phyloP scores from a whole-genome alignment of 257 asterid species.

The Apocynum venetum region DNA sequence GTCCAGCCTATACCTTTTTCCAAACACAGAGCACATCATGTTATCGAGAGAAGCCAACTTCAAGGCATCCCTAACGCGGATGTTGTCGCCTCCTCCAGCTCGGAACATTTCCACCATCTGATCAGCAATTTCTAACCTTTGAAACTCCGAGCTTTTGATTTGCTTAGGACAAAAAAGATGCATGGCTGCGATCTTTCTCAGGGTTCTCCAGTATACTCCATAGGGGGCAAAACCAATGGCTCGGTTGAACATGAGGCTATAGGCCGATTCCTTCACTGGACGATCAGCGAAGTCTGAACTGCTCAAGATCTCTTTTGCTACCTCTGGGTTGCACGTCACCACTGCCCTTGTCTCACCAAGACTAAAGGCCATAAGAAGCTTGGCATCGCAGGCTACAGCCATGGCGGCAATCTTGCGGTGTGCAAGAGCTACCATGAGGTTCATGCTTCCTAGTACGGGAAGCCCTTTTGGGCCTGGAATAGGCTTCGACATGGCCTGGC shows the following conservation, averaged over 20 bases:
- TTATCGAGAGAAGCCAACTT: constrained; percentile 63
- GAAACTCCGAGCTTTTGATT: constrained; percentile 41
- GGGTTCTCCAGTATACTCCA: constrained; percentile 70
- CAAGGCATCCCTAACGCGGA: constrained; percentile 52
- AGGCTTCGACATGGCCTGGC: constrained; percentile 18
- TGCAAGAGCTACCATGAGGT: constrained; percentile 66
- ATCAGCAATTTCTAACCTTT: constrained; percentile 41
- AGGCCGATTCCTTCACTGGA: constrained; percentile 68
- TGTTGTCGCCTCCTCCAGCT: background rate
- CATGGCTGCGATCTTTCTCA: constrained; percentile 49
- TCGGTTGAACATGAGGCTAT: constrained; percentile 64
- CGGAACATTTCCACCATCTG: constrained; percentile 34
- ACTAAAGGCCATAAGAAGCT: constrained; percentile 74
- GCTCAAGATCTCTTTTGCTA: constrained; percentile 56
- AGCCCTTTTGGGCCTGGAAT: constrained; percentile 78
- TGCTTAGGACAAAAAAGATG: constrained; percentile 73
- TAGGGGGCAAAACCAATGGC: constrained; percentile 87
- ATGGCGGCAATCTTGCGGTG: constrained; percentile 63
- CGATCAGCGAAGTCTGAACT: constrained; percentile 62
- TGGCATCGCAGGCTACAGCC: constrained; percentile 43
- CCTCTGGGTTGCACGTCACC: constrained; percentile 57
- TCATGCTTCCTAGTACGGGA: constrained; percentile 73
- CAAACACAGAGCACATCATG: constrained; percentile 80
- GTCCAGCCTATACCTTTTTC: constrained; percentile 36
- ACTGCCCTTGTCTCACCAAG: constrained; percentile 64